Evolutionary conservation across 768 basidiomycete species (phyloP).

Genomic region (Termitomyces sp.): DNA sequence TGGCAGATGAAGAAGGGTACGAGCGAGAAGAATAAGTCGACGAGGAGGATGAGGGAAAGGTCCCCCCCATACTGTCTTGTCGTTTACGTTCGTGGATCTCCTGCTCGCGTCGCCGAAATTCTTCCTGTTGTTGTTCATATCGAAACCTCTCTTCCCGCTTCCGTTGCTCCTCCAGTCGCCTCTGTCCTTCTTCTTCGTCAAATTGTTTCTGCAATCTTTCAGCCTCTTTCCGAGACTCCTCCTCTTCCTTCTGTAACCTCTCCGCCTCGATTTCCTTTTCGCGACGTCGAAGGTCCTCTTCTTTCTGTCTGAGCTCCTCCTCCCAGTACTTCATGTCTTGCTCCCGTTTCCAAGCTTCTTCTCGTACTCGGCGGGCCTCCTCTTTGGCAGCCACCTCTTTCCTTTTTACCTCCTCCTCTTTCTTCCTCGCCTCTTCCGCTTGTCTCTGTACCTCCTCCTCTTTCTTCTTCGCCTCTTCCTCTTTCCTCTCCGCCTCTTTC

Average conservation of each 20-base stretch:
- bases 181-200: constrained; percentile 19
- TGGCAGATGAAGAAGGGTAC: constrained; percentile 4
- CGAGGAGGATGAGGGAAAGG: constrained; percentile 21
- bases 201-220: constrained; percentile 17
- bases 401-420: constrained; percentile 19
- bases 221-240: constrained; percentile 15
- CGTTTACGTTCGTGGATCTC: constrained; percentile 42
- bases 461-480: constrained; percentile 15
- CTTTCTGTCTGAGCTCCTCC: constrained; percentile 28
- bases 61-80: constrained; percentile 30
- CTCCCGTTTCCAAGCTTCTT: constrained; percentile 18
- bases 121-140: constrained; percentile 31
- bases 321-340: constrained; percentile 27
- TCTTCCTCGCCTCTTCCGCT: constrained; percentile 22
- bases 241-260: constrained; percentile 20
- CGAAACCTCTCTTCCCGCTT: constrained; percentile 19
- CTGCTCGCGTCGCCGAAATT: constrained; percentile 37
- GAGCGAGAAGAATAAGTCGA: constrained; percentile 6
- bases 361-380: constrained; percentile 22
- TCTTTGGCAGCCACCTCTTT: constrained; percentile 25
- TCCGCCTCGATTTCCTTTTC: constrained; percentile 22
- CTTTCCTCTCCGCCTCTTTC: constrained; percentile 15
- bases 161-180: constrained; percentile 19
- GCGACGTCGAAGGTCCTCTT: constrained; percentile 19
- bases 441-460: constrained; percentile 14